Evolutionary conservation across 176 grass and related monocot genomes (phyloP).

Genomic region (Zizania latifolia): DNA sequence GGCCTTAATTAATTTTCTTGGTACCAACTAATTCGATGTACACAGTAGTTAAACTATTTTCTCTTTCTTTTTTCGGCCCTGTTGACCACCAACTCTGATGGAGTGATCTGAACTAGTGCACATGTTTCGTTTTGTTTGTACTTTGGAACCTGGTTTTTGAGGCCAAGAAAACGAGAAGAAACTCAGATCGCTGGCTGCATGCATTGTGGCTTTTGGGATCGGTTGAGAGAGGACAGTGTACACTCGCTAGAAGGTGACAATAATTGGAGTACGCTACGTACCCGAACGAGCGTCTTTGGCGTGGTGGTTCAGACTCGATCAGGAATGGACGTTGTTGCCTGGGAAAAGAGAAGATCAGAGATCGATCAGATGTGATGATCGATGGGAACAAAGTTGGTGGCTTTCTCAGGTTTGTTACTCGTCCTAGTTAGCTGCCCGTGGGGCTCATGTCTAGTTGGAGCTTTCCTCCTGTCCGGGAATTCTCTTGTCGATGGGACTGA

Average conservation of each 20-base stretch:
- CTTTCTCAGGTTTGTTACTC: too few relatives aligned
- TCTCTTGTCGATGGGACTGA: neutral
- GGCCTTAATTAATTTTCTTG: neutral
- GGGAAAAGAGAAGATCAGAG: conserved; percentile 2
- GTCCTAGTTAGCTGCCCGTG: too few relatives aligned
- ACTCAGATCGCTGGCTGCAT: neutral
- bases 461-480: neutral
- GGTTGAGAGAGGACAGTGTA: too few relatives aligned
- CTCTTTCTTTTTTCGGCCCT: too few relatives aligned
- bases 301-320: neutral
- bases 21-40: neutral
- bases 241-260: neutral
- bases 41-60: neutral
- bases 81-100: conserved; percentile 6
- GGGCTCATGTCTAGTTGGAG: neutral
- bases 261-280: neutral
- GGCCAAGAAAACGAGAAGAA: neutral
- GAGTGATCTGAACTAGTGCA: neutral
- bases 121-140: too few relatives aligned
- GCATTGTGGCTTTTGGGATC: neutral
- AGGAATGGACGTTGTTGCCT: conserved; percentile 12
- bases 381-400: too few relatives aligned
- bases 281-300: neutral
- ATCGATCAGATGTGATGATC: too few relatives aligned
- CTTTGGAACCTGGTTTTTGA: neutral